Conservation (phyloP, 192 early-diverging fungal genomes). For the Neocallimastix lanati region DNA sequence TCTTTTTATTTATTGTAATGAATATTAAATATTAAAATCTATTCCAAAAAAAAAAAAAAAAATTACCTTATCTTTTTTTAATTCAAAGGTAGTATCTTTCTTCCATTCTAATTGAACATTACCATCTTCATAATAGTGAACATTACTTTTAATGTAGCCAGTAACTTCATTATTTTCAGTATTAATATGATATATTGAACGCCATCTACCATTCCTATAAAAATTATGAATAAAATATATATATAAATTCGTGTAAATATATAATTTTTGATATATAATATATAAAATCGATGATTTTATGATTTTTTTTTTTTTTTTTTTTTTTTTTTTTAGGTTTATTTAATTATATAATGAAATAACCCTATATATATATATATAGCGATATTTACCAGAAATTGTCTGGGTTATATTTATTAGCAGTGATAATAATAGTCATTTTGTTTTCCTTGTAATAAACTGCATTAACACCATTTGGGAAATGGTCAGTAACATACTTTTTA, state of each 20-base stretch:
- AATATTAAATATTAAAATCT: no score
- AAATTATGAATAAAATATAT: no score
- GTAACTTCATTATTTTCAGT: constrained; percentile 30
- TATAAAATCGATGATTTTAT: no score
- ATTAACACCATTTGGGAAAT: constrained; percentile 57
- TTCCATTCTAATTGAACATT: constrained; percentile 85
- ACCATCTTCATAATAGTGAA: constrained; percentile 99
- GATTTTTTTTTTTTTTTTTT: no score
- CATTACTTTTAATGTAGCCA: constrained; percentile 54
- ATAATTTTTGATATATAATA: no score
- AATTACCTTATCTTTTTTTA: background rate
- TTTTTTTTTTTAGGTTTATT: no score
- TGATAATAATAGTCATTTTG: constrained; percentile 40
- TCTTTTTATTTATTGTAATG: no score
- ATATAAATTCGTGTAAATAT: no score
- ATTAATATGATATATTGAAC: constrained; percentile 47
- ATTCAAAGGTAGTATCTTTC: constrained; percentile 34
- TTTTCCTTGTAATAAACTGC: constrained; percentile 43
- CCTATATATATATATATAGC: no score
- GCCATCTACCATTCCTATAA: constrained; percentile 85
- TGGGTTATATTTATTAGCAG: constrained; percentile 82
- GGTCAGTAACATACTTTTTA: constrained; percentile 44
- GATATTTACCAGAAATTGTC: constrained; percentile 68
- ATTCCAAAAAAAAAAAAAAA: no score
- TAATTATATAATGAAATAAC: background rate